Conservation (phyloP, 495 filamentous ascomycete genomes). For the Parathielavia hyrcaniae region DNA sequence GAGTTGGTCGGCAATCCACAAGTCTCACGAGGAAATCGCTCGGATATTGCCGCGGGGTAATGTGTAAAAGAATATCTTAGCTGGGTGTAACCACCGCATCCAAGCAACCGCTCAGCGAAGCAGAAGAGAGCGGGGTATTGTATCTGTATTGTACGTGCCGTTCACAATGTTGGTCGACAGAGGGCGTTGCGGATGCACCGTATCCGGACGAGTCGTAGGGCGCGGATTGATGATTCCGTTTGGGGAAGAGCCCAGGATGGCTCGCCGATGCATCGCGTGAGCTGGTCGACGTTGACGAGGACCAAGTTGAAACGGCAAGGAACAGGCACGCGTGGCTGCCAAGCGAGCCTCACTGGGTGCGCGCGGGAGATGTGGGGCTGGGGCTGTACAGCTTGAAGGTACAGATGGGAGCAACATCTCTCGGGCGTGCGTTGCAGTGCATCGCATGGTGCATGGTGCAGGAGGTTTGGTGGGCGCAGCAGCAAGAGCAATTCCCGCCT, state of each 20-base stretch:
- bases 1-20: not conserved
- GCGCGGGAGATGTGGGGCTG: constrained; percentile 6
- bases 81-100: not conserved
- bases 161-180: not conserved
- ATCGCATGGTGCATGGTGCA: not conserved
- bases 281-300: not conserved
- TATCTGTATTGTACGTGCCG: no score
- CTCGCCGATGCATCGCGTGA: not conserved
- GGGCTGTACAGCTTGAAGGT: constrained; percentile 6
- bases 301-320: not conserved
- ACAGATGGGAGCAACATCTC: not conserved
- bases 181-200: not conserved
- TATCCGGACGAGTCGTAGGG: constrained; percentile 14
- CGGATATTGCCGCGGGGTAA: not conserved
- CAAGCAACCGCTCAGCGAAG: not conserved
- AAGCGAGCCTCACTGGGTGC: constrained; percentile 6
- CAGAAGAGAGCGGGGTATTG: constrained; percentile 1
- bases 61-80: not conserved
- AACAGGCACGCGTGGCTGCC: not conserved
- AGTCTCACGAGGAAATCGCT: not conserved
- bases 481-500: constrained; percentile 14
- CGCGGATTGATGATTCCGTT: not conserved
- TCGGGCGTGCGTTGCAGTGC: constrained; percentile 9
- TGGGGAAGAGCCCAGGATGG: not conserved
- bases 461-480: constrained; percentile 12